Base-by-base conservation (phyloP, 1,139 yeast genomes). In the Wickerhamiella infanticola region DNA sequence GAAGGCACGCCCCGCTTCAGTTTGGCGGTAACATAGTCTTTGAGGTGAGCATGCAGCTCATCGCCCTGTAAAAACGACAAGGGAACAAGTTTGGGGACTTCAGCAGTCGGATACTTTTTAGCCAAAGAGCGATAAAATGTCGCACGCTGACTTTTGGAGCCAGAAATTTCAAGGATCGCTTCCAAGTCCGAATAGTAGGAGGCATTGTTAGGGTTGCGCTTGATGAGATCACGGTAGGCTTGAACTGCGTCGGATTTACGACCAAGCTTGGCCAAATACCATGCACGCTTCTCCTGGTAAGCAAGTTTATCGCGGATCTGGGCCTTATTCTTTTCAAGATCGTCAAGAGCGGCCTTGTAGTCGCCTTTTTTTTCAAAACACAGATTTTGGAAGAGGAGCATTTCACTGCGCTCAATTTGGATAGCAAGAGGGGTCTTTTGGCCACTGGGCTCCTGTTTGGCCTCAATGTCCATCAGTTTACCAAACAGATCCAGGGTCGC, bases 1-100 rank as follows among this genome's bases (percentile, higher is more conserved):
- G 96, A 84, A 3, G 98, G 98, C 33, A 86, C 93, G 37, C 95
- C 94, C 51, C 85, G 73, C 50, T 72, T 65, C 56, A 93, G 72
- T 58, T 80, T 83, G 3, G 69, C 64, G 9, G 72, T 53, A 42
- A 88, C 63, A 58, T 86, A 90, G 1, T 61, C 44, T 57, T 58
- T 37, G 69, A 77, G 58, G 66, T 74, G 46, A 51, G 50, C 45
- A 61, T 67, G 58, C 77, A 81, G 53, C 40, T 52, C 60, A 48
- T 58, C 62, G 7, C 84, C 81, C 2, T 75, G 67, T 43, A 83
- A 65, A 55, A 84, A 84, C 6, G 82, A 73, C 58, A 90, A 70
- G 23, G 96, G 96, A 44, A 85, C 69, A 53, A 74, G 77, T 52
- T 70, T 72, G 35, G 94, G 86, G 31, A 93, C 80, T 58, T 86